These are phyloP conservation scores for Rutidosis leptorrhynchoides DNA, from an alignment of 129 eudicot genomes.

Conservation along the genomic window DNA sequence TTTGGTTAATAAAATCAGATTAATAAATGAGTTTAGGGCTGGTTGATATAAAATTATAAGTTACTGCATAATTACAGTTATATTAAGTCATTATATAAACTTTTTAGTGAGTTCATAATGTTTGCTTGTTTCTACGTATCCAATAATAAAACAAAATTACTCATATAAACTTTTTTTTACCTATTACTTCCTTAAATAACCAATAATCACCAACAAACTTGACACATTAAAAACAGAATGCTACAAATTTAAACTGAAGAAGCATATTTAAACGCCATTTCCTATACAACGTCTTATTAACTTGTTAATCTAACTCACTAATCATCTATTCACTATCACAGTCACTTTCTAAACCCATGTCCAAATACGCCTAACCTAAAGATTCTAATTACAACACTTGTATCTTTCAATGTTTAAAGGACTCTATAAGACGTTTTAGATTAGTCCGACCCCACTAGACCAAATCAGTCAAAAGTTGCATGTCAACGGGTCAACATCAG, in stretches of 20 bases:
- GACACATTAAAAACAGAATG: too few relatives aligned
- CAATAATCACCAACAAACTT: not conserved
- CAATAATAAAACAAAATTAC: not conserved
- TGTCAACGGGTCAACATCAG: too few relatives aligned
- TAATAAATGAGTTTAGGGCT: not conserved
- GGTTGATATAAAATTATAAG: not conserved
- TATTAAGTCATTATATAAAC: not conserved
- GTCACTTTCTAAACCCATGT: not conserved
- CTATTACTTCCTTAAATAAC: not conserved
- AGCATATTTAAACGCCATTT: not conserved
- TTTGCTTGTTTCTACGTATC: not conserved
- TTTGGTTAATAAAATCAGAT: not conserved
- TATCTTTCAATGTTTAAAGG: not conserved
- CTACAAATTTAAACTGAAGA: not conserved
- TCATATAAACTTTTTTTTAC: not conserved
- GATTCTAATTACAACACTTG: not conserved
- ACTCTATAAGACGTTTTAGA: too few relatives aligned
- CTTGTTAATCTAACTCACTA: not conserved
- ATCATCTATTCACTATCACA: not conserved
- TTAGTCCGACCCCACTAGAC: too few relatives aligned
- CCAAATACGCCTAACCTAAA: not conserved
- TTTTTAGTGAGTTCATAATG: not conserved
- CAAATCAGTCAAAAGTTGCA: too few relatives aligned
- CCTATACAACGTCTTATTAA: not conserved
- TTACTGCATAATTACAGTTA: not conserved